A percentile compares a stretch with the other conserved stretches of the same genome.
These are phyloP conservation scores for Colletotrichum costaricense DNA, from an alignment of 2,329 filamentous ascomycete genomes.

Conservation along the genomic window DNA sequence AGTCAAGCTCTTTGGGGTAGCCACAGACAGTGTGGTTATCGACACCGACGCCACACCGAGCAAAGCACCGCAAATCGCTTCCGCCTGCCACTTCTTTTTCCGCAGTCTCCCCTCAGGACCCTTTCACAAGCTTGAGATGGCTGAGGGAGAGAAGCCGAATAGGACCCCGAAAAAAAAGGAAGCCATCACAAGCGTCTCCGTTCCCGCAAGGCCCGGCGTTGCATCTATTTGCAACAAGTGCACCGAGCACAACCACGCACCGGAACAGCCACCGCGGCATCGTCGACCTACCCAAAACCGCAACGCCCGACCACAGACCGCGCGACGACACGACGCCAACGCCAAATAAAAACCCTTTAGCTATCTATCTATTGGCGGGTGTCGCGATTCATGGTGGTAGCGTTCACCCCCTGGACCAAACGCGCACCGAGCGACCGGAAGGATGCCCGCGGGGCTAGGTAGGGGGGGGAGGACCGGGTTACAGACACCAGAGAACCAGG, in stretches of 20 bases:
- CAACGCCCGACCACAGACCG: background rate
- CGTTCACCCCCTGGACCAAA: background rate
- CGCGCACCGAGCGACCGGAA: constrained; percentile 10
- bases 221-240: constrained; percentile 7
- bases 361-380: too few species aligned
- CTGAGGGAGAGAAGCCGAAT: background rate
- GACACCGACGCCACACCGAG: constrained; percentile 27
- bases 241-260: background rate
- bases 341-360: background rate
- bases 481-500: background rate
- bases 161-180: background rate
- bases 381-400: constrained; percentile 1
- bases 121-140: background rate
- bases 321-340: background rate
- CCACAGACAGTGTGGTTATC: constrained; percentile 1
- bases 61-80: background rate
- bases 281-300: background rate
- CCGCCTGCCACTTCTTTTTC: background rate
- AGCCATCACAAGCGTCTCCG: constrained; percentile 7
- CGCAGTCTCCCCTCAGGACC: background rate
- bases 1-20: background rate
- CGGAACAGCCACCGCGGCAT: background rate
- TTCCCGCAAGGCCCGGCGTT: constrained; percentile 1
- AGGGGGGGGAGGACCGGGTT: background rate
- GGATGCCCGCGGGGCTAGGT: background rate